Evolutionary conservation across 1,284 basidiomycete species (phyloP).

Genomic region (Microbotryum violaceum): DNA sequence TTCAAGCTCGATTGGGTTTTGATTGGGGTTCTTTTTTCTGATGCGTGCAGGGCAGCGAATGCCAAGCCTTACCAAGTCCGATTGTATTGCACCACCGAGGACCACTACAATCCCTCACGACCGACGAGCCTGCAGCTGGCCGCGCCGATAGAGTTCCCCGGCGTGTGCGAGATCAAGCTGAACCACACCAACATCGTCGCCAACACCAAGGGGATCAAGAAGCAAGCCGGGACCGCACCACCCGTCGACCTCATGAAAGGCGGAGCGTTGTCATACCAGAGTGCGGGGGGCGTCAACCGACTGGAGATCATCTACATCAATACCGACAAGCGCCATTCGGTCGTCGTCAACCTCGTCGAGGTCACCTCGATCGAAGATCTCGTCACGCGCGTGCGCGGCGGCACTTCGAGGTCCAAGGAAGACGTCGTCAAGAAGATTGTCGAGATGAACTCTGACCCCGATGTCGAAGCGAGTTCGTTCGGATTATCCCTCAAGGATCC

Average conservation of each 20-base stretch:
- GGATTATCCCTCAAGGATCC: conserved; percentile 87
- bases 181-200: conserved; percentile 63
- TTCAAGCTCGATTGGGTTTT: conserved; percentile 38
- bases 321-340: conserved; percentile 74
- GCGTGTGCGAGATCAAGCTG: conserved; percentile 80
- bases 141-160: conserved; percentile 77
- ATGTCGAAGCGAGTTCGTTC: conserved; percentile 76
- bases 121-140: conserved; percentile 31
- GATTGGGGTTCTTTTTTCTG: neutral
- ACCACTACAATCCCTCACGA: conserved; percentile 59
- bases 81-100: conserved; percentile 83
- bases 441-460: conserved; percentile 60
- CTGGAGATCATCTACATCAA: conserved; percentile 87
- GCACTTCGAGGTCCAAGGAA: conserved; percentile 57
- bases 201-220: conserved; percentile 85
- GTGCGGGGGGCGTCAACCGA: conserved; percentile 48
- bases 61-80: conserved; percentile 67
- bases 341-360: conserved; percentile 75
- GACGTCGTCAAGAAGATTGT: conserved; percentile 62
- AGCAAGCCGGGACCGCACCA: conserved; percentile 91
- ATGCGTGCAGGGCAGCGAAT: conserved; percentile 11
- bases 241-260: conserved; percentile 66
- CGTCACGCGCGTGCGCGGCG: conserved; percentile 58
- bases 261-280: conserved; percentile 11
- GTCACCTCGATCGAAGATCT: conserved; percentile 57